Conservation (phyloP, 2,329 filamentous ascomycete species). For the Xylariaceae sp. region DNA sequence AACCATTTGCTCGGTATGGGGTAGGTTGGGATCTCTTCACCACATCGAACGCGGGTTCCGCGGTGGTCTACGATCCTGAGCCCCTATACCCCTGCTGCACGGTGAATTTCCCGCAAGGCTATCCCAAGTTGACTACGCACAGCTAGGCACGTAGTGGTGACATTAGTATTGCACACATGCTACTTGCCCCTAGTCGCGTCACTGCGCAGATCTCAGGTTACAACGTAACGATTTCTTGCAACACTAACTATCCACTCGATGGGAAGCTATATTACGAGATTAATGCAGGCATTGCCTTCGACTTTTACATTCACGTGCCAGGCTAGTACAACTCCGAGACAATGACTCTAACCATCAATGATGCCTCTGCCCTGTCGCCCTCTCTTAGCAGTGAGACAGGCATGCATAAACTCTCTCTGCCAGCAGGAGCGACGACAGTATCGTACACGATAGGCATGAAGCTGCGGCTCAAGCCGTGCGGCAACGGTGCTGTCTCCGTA, state of each 20-base stretch:
- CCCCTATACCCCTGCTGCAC: constrained; percentile 59
- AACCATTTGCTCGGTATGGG: constrained; percentile 48
- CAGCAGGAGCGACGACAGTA: neutral
- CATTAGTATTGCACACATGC: constrained; percentile 54
- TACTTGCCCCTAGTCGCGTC: constrained; percentile 54
- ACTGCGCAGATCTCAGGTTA: constrained; percentile 45
- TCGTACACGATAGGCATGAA: constrained; percentile 40
- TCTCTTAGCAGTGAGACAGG: neutral
- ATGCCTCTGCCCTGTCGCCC: neutral
- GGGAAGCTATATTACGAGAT: neutral
- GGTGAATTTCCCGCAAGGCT: constrained; percentile 60
- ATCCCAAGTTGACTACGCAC: constrained; percentile 56
- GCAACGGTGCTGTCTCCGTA: neutral
- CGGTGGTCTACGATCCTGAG: constrained; percentile 54
- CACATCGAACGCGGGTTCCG: constrained; percentile 50
- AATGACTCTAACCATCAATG: neutral
- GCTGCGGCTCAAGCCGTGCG: neutral
- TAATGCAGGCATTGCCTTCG: neutral
- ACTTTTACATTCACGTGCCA: neutral
- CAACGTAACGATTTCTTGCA: constrained; percentile 44
- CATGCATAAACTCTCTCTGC: neutral
- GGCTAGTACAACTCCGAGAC: neutral
- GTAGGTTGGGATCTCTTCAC: constrained; percentile 48
- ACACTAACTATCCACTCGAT: constrained; percentile 2
- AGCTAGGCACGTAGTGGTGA: constrained; percentile 51